Conservation (phyloP, 768 basidiomycete species). For the Mycena amicta region DNA sequence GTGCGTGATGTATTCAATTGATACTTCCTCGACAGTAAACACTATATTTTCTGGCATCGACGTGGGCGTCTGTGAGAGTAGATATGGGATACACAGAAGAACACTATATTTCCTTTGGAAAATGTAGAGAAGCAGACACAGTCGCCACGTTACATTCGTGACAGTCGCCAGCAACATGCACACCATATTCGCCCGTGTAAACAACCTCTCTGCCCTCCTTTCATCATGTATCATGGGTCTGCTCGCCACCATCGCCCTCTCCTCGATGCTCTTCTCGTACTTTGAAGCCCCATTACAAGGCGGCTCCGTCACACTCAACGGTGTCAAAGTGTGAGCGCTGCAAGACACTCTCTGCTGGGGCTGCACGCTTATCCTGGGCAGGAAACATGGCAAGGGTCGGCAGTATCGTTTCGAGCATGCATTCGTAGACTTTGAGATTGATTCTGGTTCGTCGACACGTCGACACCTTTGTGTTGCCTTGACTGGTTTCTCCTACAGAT, state of each 20-base stretch:
- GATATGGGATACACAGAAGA: too few relatives aligned
- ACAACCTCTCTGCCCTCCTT: conserved; percentile 72
- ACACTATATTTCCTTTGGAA: too few relatives aligned
- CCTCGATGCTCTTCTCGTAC: conserved; percentile 62
- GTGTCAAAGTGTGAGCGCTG: conserved; percentile 73
- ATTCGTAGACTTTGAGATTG: conserved; percentile 79
- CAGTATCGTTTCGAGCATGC: conserved; percentile 76
- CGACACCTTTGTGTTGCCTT: conserved; percentile 4
- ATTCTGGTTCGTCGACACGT: conserved; percentile 58
- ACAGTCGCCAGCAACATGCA: conserved; percentile 65
- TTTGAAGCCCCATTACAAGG: conserved; percentile 53
- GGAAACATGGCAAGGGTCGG: conserved; percentile 51
- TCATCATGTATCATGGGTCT: conserved; percentile 77
- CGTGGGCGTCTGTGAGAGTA: neutral
- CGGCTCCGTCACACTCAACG: conserved; percentile 52
- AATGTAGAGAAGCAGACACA: too few relatives aligned
- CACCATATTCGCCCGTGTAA: conserved; percentile 67
- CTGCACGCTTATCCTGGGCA: too few relatives aligned
- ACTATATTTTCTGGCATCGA: neutral
- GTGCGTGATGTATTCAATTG: conserved; percentile 1
- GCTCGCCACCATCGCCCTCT: conserved; percentile 69
- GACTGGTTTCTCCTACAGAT: conserved; percentile 62
- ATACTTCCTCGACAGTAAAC: neutral
- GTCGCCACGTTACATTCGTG: conserved; percentile 5
- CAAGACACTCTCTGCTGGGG: neutral